Base-by-base conservation (phyloP, 345 rosid genomes). In the Hibiscus tridactylites region DNA sequence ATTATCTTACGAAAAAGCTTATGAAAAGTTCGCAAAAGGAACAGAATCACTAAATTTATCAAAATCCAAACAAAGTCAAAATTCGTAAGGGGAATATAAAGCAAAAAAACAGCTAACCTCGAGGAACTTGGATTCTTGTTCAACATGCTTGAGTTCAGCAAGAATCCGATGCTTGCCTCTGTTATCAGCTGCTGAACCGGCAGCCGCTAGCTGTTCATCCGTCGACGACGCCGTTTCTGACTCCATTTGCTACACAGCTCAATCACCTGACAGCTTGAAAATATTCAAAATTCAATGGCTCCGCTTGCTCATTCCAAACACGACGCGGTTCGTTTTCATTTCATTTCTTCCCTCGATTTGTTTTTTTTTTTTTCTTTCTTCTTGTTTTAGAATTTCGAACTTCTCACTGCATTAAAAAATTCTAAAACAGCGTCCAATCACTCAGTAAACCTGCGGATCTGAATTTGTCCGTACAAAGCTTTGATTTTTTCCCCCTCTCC, bases 121-220 rank as follows among this genome's bases (percentile, higher is more conserved):
- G 17, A 87, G 80, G 80, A 83, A 88, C 17, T 5, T 76, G 62
- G 81, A 64, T 77, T 90, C 96, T 77, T 90, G 93, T 68, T 90
- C 88, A 61, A 87, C 86, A 28, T 89, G 91, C 78, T 85, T 86
- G 67, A 88, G 85, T 74, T 90, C 88, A 3, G 93, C 96, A 47
- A 84, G 85, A 83, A 90, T 79, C 83, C 88, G 83, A 80, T 90
- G 93, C 81, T 75, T 89, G 33, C 97, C 92, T 50, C 89, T 79
- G 8, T 80, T 87, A 65, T 85, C 93, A 62, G 85, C 50, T 3
- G 78, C 86, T 60, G 77, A 59, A 65, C 67, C 72, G 44, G 61
- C 64, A 50, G 61, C 64, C 39, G 72, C 61, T 56, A 68, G 88
- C 12, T 75, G 76, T n/a, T 78, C 87, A 68, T 79, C 81, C 24